Conservation (phyloP, 441 rosid species). For the Corymbia citriodora region DNA sequence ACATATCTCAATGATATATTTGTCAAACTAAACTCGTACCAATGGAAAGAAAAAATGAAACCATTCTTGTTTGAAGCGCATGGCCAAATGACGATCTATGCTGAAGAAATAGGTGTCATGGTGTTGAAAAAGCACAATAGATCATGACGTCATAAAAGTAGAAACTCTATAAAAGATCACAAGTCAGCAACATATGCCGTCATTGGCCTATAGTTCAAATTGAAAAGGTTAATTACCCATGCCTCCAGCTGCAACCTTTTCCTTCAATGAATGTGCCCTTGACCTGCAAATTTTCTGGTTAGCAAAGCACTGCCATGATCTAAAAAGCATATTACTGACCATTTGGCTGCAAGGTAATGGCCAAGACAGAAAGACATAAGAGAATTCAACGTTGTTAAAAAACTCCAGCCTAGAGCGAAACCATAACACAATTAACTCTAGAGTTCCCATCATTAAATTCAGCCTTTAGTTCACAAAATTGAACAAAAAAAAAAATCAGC, state of each 20-base stretch:
- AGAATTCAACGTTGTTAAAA: background rate
- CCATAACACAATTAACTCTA: background rate
- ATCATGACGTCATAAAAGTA: background rate
- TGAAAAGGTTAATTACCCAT: background rate
- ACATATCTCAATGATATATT: background rate
- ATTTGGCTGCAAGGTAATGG: background rate
- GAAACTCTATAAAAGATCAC: background rate
- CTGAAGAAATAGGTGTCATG: background rate
- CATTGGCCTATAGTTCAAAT: background rate
- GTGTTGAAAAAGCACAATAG: background rate
- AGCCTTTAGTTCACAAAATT: background rate
- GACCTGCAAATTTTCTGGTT: background rate
- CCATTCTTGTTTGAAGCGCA: background rate
- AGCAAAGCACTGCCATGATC: background rate
- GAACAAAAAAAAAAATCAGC: background rate
- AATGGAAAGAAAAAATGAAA: background rate
- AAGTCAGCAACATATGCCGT: background rate
- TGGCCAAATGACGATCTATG: background rate
- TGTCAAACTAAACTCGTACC: background rate
- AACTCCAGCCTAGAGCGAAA: background rate
- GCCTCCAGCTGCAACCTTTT: background rate
- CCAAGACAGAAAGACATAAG: background rate
- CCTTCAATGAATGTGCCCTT: background rate
- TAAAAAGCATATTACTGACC: background rate
- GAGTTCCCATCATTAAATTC: background rate